Evolutionary conservation across 169 alveolate species (phyloP).

Genomic region (Eimeria sp.): DNA sequence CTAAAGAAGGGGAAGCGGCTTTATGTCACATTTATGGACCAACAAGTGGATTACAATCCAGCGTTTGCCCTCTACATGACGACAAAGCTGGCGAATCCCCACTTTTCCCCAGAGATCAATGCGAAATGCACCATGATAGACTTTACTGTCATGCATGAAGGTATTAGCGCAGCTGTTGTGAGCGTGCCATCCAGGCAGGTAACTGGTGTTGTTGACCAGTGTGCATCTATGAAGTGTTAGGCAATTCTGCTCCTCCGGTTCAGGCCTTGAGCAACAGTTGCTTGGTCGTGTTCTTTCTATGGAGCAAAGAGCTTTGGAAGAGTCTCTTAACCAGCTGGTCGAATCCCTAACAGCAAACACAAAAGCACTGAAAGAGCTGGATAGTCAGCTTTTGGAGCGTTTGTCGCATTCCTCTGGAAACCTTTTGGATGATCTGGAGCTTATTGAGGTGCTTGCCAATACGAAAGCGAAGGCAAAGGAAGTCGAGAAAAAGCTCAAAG

Average conservation of each 20-base stretch:
- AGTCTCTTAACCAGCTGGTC: slow-evolving; percentile 87
- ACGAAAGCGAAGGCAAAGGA: slow-evolving; percentile 97
- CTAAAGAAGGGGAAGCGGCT: slow-evolving; percentile 93
- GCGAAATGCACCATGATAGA: slow-evolving; percentile 98
- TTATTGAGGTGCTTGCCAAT: slow-evolving; percentile 96
- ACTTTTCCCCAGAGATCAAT: slow-evolving; percentile 98
- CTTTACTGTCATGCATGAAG: slow-evolving; percentile 97
- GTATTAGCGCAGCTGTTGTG: slow-evolving; percentile 10
- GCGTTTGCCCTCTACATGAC: slow-evolving; percentile 94
- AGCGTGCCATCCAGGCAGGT: no score
- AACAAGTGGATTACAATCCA: slow-evolving; percentile 90
- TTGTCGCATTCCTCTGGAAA: slow-evolving; percentile 96
- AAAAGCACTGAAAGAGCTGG: slow-evolving; percentile 93
- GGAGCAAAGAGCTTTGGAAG: slow-evolving; percentile 97
- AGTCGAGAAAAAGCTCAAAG: slow-evolving; percentile 93
- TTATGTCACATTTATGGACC: slow-evolving; percentile 93
- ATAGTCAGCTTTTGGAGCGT: slow-evolving; percentile 96
- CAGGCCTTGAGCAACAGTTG: slow-evolving; percentile 97
- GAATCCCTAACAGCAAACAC: slow-evolving; percentile 93
- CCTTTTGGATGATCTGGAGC: slow-evolving; percentile 97
- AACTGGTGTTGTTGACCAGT: background rate
- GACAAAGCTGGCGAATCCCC: slow-evolving; percentile 98
- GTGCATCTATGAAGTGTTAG: slow-evolving; percentile 86
- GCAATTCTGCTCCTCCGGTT: background rate
- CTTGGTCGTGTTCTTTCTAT: slow-evolving; percentile 97